Conservation (phyloP, 139 green algal genomes). For the Coelastrella sp. region DNA sequence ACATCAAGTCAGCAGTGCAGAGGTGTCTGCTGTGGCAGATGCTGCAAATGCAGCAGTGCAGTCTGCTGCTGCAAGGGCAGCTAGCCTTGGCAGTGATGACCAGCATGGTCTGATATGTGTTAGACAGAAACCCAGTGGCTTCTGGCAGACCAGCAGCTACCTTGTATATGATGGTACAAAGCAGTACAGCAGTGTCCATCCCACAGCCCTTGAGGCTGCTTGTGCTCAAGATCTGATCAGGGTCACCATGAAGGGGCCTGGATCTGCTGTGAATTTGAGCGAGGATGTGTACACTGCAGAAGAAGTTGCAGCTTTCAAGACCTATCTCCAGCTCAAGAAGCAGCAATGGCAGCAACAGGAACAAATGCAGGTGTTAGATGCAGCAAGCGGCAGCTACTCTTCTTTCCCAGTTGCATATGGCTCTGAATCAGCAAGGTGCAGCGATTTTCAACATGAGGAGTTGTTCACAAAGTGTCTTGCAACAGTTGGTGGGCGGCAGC, state of each 20-base stretch:
- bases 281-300: background rate
- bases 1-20: background rate
- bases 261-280: background rate
- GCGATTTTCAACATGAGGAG: background rate
- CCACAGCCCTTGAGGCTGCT: background rate
- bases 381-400: background rate
- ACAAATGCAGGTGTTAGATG: background rate
- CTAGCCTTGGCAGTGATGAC: background rate
- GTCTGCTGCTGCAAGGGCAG: background rate
- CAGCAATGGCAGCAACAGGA: background rate
- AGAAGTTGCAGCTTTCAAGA: constrained; percentile 4
- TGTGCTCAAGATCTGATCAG: constrained; percentile 2
- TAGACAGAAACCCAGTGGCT: background rate
- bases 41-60: background rate
- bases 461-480: constrained; percentile 3
- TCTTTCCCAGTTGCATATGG: too few species aligned
- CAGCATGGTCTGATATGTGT: constrained; percentile 1
- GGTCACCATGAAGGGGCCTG: background rate
- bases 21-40: background rate
- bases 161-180: background rate
- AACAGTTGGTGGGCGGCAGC: background rate
- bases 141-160: background rate
- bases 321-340: background rate
- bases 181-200: constrained; percentile 1
- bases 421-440: background rate